Percentiles rank a stretch among this genome's conserved stretches.
Evolutionary conservation across 2,329 filamentous ascomycete genomes (phyloP).

Genomic region (Pseudogymnoascus destructans): DNA sequence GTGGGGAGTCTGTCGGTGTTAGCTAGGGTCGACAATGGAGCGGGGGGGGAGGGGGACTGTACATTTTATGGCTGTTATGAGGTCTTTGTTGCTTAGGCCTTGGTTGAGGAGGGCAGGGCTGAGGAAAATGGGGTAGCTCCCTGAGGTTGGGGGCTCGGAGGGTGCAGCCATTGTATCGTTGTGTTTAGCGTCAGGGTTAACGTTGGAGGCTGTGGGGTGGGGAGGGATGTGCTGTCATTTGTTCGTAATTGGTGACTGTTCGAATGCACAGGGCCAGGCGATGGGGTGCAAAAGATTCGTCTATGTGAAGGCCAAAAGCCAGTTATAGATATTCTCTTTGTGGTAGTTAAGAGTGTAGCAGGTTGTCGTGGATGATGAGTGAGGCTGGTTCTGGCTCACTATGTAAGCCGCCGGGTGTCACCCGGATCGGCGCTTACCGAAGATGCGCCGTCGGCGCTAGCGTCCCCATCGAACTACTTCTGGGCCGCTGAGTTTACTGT

Average conservation of each 20-base stretch:
- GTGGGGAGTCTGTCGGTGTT: conserved; percentile 27
- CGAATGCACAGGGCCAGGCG: neutral
- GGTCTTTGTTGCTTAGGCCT: neutral
- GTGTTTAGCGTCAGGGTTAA: neutral
- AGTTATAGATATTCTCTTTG: neutral
- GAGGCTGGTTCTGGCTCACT: neutral
- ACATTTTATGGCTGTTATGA: neutral
- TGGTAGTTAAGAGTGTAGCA: neutral
- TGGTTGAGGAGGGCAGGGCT: conserved; percentile 1
- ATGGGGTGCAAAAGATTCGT: neutral
- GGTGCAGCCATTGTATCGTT: neutral
- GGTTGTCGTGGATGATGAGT: neutral
- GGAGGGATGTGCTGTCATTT: neutral
- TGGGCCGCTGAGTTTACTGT: no score
- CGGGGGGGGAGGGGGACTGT: neutral
- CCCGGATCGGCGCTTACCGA: conserved; percentile 1
- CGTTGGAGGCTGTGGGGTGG: neutral
- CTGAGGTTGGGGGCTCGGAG: neutral
- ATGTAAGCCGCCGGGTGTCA: conserved; percentile 3
- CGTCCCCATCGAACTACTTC: neutral
- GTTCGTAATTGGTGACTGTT: neutral
- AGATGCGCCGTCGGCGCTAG: neutral
- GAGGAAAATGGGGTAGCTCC: neutral
- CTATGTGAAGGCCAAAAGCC: neutral
- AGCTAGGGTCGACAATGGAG: neutral